Percentiles rank a stretch among this genome's conserved stretches.
Evolutionary conservation across 345 rosid species (phyloP).

Genomic region (Zanthoxylum bungeanum): DNA sequence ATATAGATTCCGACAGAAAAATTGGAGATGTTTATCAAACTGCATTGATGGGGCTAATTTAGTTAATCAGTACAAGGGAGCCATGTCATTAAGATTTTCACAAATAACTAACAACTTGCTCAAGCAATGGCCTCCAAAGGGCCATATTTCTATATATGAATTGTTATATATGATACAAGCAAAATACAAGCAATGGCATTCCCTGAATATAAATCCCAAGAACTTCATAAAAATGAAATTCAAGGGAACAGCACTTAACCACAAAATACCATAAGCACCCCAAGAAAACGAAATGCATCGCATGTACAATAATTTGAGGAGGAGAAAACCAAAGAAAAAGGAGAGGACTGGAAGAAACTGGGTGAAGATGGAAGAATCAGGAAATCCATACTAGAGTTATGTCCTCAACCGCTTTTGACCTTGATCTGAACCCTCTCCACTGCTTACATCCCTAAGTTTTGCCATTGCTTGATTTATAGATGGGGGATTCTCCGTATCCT

Average conservation of each 20-base stretch:
- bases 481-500: constrained; percentile 39
- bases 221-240: constrained; percentile 7
- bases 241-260: constrained; percentile 12
- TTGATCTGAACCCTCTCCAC: constrained; percentile 54
- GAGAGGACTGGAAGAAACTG: neutral
- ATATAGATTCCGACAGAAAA: neutral
- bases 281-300: constrained; percentile 12
- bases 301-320: constrained; percentile 28
- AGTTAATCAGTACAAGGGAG: neutral
- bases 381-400: constrained; percentile 19
- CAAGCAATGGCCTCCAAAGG: neutral
- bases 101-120: neutral
- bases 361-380: constrained; percentile 1
- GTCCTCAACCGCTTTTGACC: constrained; percentile 67
- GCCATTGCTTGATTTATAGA: constrained; percentile 34
- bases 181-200: constrained; percentile 9
- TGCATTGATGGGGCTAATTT: neutral
- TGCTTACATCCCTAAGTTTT: constrained; percentile 40
- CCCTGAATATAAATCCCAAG: constrained; percentile 18
- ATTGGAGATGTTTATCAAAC: neutral
- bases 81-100: neutral
- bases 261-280: constrained; percentile 8
- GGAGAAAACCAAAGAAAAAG: constrained; percentile 19
- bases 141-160: constrained; percentile 15
- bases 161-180: constrained; percentile 22